These are phyloP conservation scores for Leptodermis oblonga DNA, from an alignment of 257 asterid species.

Conservation along the genomic window DNA sequence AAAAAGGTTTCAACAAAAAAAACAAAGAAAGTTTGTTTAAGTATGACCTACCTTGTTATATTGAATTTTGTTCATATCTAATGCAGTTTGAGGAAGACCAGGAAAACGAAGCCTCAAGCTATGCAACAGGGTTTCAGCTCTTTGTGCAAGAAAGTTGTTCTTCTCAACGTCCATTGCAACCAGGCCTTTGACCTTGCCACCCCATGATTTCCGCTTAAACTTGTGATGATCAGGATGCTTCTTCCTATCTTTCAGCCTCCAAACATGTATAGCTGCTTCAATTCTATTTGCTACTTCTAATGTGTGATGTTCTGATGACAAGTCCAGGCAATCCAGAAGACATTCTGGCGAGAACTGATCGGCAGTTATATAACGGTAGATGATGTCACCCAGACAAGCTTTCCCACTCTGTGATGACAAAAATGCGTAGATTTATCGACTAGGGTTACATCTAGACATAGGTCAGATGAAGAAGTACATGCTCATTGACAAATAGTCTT, in stretches of 20 bases:
- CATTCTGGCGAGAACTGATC: conserved; percentile 85
- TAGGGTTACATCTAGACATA: background rate
- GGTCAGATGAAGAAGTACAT: background rate
- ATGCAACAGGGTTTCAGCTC: conserved; percentile 74
- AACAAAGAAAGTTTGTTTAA: background rate
- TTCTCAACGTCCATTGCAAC: conserved; percentile 59
- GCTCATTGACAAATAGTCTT: background rate
- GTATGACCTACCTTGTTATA: conserved; percentile 64
- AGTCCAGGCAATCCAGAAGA: conserved; percentile 83
- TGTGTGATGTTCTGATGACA: conserved; percentile 85
- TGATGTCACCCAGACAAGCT: conserved; percentile 79
- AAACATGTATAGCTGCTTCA: conserved; percentile 87
- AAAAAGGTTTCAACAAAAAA: background rate
- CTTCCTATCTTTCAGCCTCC: conserved; percentile 75
- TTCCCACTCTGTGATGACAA: conserved; percentile 61
- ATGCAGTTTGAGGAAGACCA: conserved; percentile 93
- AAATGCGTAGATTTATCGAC: background rate
- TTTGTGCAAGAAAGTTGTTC: conserved; percentile 58
- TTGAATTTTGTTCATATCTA: conserved; percentile 95
- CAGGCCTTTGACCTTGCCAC: conserved; percentile 80
- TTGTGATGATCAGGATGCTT: conserved; percentile 48
- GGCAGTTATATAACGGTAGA: conserved; percentile 76
- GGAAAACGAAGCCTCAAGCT: conserved; percentile 78
- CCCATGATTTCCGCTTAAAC: conserved; percentile 65
- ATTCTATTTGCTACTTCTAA: conserved; percentile 77